Evolutionary conservation across 768 basidiomycete genomes (phyloP).

Genomic region (Melanogaster broomeanus): DNA sequence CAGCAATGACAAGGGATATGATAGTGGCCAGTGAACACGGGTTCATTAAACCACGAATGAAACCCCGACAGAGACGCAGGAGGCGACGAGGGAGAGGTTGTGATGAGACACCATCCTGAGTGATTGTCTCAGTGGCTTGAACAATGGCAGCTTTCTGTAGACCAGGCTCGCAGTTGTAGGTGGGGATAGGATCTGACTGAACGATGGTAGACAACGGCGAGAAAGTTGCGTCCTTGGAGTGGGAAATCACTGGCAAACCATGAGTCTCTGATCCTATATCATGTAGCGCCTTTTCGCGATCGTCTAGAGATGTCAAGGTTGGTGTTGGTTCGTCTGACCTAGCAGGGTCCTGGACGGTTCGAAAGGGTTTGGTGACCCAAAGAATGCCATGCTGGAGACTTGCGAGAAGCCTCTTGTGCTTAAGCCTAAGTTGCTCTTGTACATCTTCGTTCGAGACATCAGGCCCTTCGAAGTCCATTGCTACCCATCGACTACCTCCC

Average conservation of each 20-base stretch:
- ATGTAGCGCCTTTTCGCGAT: not conserved
- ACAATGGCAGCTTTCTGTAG: too few species aligned
- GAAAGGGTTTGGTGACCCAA: not conserved
- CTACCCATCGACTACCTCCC: constrained; percentile 53
- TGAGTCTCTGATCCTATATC: not conserved
- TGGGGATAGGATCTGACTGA: not conserved
- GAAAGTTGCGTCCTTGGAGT: not conserved
- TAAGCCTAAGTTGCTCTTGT: constrained; percentile 40
- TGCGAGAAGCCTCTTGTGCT: constrained; percentile 23
- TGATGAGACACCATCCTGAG: not conserved
- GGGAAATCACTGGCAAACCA: not conserved
- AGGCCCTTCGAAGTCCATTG: constrained; percentile 62
- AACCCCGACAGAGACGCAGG: not conserved
- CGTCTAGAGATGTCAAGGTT: too few species aligned
- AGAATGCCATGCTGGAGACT: constrained; percentile 10
- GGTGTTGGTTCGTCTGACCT: not conserved
- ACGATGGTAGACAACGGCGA: not conserved
- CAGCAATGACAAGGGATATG: constrained; percentile 51
- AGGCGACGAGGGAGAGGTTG: not conserved
- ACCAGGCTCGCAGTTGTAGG: not conserved
- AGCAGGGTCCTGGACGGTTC: not conserved
- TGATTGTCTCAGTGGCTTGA: not conserved
- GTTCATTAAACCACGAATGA: constrained; percentile 40
- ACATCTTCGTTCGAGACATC: constrained; percentile 60
- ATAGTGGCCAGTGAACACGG: constrained; percentile 53